Evolutionary conservation across 2,329 filamentous ascomycete genomes (phyloP), one percentile per base, ranked within the genome.

Genomic region (Aspergillus thermomutatus): DNA sequence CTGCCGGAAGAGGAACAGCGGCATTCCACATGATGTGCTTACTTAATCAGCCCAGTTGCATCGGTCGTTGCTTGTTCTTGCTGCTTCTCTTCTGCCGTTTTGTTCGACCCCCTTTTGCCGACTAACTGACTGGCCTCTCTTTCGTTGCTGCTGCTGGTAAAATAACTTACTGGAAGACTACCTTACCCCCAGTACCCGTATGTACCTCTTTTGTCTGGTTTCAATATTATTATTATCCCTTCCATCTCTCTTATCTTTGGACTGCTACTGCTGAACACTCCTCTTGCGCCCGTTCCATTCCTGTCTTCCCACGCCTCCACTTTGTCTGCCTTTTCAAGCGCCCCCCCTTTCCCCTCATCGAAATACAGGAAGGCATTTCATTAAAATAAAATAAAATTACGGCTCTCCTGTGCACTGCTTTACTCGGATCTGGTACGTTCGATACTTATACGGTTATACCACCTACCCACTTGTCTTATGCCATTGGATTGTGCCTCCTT

Each of bases 231-330:
- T 60, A 46, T 50, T 26, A 43, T 60, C 41, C 55, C 49, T 55
- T 56, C 49, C 47, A 49, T 50, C 49, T 59, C 53, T 59, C 55
- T 46, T 21, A 46, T 46, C 43, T 23, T 37, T 53, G 60, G 56
- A 54, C 53, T 57, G 50, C 59, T 49, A 47, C 55, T 56, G 53
- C 41, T 28, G n/a, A 53, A 51, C 54, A 59, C 61, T 61, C 61
- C 66, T 65, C 62, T 64, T 64, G 64, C 53, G 59, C 52, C 50
- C 57, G 60, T 61, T 56, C 63, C 64, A 64, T 67, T 68, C 64
- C 56, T 64, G 59, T 50, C 59, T 54, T 61, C 55, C 59, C 55
- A 51, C 52, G 63, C 67, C 68, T 70, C 68, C 68, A 69, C 68
- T 68, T 60, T 54, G 43, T 57, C 57, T 56, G 52, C 40, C 60